These are phyloP conservation scores for Schrenkiella parvula DNA, from an alignment of 345 rosid genomes.

Conservation along the genomic window DNA sequence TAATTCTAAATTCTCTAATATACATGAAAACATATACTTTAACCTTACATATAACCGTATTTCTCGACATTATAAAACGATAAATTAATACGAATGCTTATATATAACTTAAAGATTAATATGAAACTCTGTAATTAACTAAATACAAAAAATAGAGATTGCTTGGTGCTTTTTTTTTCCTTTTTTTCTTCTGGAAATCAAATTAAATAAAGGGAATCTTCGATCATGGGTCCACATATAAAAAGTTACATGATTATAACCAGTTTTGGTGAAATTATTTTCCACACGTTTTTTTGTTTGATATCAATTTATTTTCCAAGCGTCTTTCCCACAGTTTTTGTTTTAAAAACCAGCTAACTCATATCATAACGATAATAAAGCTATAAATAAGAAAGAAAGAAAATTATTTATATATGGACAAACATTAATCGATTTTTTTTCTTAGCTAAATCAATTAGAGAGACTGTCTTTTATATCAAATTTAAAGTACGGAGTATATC, in stretches of 20 bases:
- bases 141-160: background rate
- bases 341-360: background rate
- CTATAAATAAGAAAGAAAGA: background rate
- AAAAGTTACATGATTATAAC: constrained; percentile 18
- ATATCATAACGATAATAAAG: constrained; percentile 2
- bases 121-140: background rate
- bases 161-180: constrained; percentile 22
- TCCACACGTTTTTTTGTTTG: constrained; percentile 24
- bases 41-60: background rate
- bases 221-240: constrained; percentile 19
- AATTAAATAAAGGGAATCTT: background rate
- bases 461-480: background rate
- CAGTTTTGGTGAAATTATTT: constrained; percentile 17
- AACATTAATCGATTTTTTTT: background rate
- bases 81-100: background rate
- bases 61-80: background rate
- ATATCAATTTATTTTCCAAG: background rate
- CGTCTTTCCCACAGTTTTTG: background rate
- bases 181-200: too few relatives aligned
- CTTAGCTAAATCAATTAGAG: background rate
- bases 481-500: too few relatives aligned
- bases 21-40: background rate
- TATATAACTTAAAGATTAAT: background rate
- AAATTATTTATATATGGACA: background rate
- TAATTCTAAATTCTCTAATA: background rate